Evolutionary conservation across 1,284 basidiomycete species (phyloP).

Genomic region (Macrocystidia cucumis): DNA sequence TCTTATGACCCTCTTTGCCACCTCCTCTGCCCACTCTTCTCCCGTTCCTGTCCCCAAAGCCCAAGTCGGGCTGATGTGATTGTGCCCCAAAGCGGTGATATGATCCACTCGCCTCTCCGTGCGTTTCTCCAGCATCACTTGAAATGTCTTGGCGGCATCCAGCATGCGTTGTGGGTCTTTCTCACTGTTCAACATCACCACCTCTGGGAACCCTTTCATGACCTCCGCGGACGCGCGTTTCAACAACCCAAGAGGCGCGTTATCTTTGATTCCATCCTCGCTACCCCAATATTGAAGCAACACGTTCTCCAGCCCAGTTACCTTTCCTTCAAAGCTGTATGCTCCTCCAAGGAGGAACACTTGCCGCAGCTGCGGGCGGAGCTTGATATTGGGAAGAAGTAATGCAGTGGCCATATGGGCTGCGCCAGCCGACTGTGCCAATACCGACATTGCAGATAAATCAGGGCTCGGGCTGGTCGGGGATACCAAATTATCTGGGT

Average conservation of each 20-base stretch:
- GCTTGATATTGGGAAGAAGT: slow-evolving; percentile 27
- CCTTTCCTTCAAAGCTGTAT: slow-evolving; percentile 31
- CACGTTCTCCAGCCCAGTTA: slow-evolving; percentile 14
- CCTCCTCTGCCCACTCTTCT: slow-evolving; percentile 52
- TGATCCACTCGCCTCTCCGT: slow-evolving; percentile 16
- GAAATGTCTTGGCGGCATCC: slow-evolving; percentile 24
- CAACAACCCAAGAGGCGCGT: slow-evolving; percentile 33
- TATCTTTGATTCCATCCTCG: slow-evolving; percentile 27
- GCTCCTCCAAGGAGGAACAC: slow-evolving; percentile 36
- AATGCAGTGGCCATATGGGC: slow-evolving; percentile 37
- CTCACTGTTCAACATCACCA: slow-evolving; percentile 42
- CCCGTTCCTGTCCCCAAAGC: slow-evolving; percentile 45
- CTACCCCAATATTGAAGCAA: slow-evolving; percentile 37
- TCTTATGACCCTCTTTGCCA: slow-evolving; percentile 41
- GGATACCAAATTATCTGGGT: slow-evolving; percentile 21
- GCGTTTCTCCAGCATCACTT: slow-evolving; percentile 23
- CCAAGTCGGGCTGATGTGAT: slow-evolving; percentile 51
- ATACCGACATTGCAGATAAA: slow-evolving; percentile 32
- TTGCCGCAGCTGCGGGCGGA: slow-evolving; percentile 33
- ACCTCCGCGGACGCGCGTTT: slow-evolving; percentile 22
- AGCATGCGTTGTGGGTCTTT: slow-evolving; percentile 39
- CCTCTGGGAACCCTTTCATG: slow-evolving; percentile 31
- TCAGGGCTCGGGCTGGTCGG: slow-evolving; percentile 24
- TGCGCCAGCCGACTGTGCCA: slow-evolving; percentile 56
- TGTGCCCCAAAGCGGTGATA: slow-evolving; percentile 44